phyloP scores from a whole-genome alignment of 2,329 filamentous ascomycete species.

The Verticillium klebahnii region DNA sequence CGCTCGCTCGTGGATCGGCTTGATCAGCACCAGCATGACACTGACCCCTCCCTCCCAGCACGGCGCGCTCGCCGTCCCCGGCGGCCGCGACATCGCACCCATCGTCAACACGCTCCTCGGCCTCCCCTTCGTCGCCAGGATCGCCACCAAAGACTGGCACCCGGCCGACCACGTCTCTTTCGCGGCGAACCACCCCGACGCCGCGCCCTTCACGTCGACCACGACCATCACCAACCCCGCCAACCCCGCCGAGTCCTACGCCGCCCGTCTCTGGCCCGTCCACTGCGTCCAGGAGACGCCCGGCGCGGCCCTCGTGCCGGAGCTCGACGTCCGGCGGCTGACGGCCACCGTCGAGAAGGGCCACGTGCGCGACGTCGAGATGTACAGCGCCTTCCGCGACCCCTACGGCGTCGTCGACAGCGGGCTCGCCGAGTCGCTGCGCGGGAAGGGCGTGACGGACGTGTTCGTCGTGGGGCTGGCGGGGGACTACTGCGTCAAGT shows the following conservation, averaged over 20 bases:
- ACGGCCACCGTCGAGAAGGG: slow-evolving; percentile 75
- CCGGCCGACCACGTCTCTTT: slow-evolving; percentile 83
- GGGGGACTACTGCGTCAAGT: slow-evolving; percentile 83
- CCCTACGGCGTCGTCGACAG: slow-evolving; percentile 53
- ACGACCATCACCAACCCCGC: slow-evolving; percentile 63
- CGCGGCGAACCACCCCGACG: slow-evolving; percentile 68
- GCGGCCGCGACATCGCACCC: slow-evolving; percentile 65
- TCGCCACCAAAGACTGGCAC: slow-evolving; percentile 94
- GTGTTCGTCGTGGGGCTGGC: slow-evolving; percentile 86
- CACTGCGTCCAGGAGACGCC: slow-evolving; percentile 77
- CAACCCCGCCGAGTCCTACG: slow-evolving; percentile 58
- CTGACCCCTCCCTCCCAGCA: slow-evolving; percentile 46
- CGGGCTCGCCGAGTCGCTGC: slow-evolving; percentile 57
- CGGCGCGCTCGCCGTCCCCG: slow-evolving; percentile 77
- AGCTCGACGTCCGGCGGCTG: slow-evolving; percentile 58
- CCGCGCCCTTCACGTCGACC: slow-evolving; percentile 62
- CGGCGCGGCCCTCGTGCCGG: slow-evolving; percentile 70
- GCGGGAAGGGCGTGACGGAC: slow-evolving; percentile 58
- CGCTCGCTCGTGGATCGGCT: background rate
- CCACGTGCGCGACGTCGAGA: slow-evolving; percentile 68
- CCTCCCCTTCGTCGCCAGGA: slow-evolving; percentile 65
- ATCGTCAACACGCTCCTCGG: slow-evolving; percentile 70
- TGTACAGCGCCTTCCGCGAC: slow-evolving; percentile 79
- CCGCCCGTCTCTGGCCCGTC: slow-evolving; percentile 76
- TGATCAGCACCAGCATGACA: slow-evolving; percentile 6